Conservation (phyloP, 2,329 filamentous ascomycete species). For the Claviceps maximensis region DNA sequence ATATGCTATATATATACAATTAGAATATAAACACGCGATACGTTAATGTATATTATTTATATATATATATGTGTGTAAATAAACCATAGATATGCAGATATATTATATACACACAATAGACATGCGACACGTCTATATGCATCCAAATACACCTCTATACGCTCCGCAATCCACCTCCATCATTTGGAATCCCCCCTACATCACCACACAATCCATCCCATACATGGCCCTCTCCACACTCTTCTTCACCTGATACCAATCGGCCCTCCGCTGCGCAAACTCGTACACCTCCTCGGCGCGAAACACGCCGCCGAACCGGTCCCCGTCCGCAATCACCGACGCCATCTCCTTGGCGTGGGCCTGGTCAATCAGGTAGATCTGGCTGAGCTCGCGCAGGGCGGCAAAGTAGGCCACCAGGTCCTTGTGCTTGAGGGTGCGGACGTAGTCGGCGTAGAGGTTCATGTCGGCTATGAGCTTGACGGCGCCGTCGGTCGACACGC, state of each 20-base stretch:
- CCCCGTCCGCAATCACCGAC: slow-evolving; percentile 81
- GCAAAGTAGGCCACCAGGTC: slow-evolving; percentile 83
- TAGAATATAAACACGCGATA: too few species aligned
- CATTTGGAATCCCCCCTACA: slow-evolving; percentile 39
- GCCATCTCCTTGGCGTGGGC: slow-evolving; percentile 85
- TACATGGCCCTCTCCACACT: slow-evolving; percentile 96
- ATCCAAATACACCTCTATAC: neutral
- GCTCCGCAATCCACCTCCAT: too few species aligned
- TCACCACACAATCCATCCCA: slow-evolving; percentile 74
- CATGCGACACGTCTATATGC: too few species aligned
- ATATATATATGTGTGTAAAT: too few species aligned
- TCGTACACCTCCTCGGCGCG: slow-evolving; percentile 94
- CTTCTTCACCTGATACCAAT: slow-evolving; percentile 84
- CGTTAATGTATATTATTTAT: too few species aligned
- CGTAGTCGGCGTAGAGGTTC: slow-evolving; percentile 82
- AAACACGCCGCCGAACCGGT: slow-evolving; percentile 85
- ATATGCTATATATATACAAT: too few species aligned
- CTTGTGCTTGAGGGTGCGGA: slow-evolving; percentile 67
- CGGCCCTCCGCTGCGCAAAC: slow-evolving; percentile 83
- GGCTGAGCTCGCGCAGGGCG: slow-evolving; percentile 79
- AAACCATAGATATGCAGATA: too few species aligned
- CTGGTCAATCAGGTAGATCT: slow-evolving; percentile 87
- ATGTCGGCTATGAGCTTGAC: slow-evolving; percentile 93
- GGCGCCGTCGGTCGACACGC: slow-evolving; percentile 78
- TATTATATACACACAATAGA: too few species aligned